Percentiles rank a stretch among this genome's conserved stretches.
These are phyloP conservation scores for Mycena galericulata DNA, from an alignment of 768 basidiomycete species.

Conservation along the genomic window DNA sequence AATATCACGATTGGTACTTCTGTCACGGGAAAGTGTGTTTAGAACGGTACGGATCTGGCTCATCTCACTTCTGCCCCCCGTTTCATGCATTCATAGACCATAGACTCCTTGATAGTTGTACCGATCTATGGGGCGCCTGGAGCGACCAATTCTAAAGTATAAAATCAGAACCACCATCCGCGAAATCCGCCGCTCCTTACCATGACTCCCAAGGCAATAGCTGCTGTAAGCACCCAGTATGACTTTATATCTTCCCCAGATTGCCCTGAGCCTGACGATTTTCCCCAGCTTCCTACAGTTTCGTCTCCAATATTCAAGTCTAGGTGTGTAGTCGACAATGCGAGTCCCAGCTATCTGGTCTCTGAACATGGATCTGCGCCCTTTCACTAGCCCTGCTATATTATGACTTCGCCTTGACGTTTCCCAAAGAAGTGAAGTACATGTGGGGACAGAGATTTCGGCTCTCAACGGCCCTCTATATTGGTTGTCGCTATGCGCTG, in stretches of 20 bases:
- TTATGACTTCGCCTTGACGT: conserved; percentile 49
- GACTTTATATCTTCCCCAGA: not conserved
- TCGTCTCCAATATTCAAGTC: conserved; percentile 38
- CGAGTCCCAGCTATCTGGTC: no score
- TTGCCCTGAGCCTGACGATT: not conserved
- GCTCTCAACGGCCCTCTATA: conserved; percentile 46
- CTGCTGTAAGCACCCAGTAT: not conserved
- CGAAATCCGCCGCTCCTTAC: not conserved
- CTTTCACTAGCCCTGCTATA: conserved; percentile 43
- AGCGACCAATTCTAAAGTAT: not conserved
- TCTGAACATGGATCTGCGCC: no score
- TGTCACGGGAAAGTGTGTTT: no score
- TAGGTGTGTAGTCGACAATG: conserved; percentile 28
- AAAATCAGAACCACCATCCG: not conserved
- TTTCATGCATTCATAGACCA: no score
- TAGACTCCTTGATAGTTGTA: no score
- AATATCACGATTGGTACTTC: no score
- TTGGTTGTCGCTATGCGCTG: conserved; percentile 50
- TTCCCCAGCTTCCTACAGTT: conserved; percentile 35
- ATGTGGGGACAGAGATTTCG: conserved; percentile 45
- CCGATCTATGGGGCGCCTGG: not conserved
- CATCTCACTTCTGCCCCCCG: no score
- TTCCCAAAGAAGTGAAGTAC: conserved; percentile 46
- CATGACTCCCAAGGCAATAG: conserved; percentile 1
- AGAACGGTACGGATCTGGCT: no score